Evolutionary conservation across 1,139 yeast species (phyloP), one percentile per base, ranked within the genome.

Genomic region (Zhuliangozyma parablackwelliae): DNA sequence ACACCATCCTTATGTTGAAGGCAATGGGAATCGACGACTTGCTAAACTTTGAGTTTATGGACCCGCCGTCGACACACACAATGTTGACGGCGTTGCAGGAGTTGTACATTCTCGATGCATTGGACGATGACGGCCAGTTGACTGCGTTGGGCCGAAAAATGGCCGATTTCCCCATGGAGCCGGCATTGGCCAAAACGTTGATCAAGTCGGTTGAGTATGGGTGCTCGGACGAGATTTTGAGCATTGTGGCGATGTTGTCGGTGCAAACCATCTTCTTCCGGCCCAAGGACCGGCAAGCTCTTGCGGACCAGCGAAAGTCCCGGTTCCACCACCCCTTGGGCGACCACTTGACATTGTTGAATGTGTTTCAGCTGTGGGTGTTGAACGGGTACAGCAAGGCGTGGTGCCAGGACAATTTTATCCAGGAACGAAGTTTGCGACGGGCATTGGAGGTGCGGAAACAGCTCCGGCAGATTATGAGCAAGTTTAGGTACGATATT

Each of bases 121-220:
- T 94, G 31, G 95, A 89, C 54, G 84, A 81, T 28, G 76, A 78
- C 16, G 97, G 97, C 0, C 57, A 68, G 30, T 61, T 94, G 40
- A 92, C 97, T 0, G 54, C 65, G 3, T 61, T 85, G 25, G 99
- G 99, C 0, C 65, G 80, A 35, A 73, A 78, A 47, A 85, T 94
- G 95, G 88, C 97, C 0, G 86, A 84, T 40, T 89, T 90, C 54
- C 98, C 99, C 0, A 88, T 92, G 89, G 96, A 88, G 42, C 98
- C 99, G 0, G 78, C 87, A 6, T 64, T 94, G 43, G 84, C 97
- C 2, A 87, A 87, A 51, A 82, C 95, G 0, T 63, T 94, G 35
- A 73, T 92, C 35, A 72, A 79, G 21, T 84, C 96, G 0, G 81
- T 82, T 6, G 84, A 83, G 21, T 76, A 75, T 45, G 76, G 73